phyloP scores from a whole-genome alignment of 331 rosid genomes.

The Spiraea crenata region DNA sequence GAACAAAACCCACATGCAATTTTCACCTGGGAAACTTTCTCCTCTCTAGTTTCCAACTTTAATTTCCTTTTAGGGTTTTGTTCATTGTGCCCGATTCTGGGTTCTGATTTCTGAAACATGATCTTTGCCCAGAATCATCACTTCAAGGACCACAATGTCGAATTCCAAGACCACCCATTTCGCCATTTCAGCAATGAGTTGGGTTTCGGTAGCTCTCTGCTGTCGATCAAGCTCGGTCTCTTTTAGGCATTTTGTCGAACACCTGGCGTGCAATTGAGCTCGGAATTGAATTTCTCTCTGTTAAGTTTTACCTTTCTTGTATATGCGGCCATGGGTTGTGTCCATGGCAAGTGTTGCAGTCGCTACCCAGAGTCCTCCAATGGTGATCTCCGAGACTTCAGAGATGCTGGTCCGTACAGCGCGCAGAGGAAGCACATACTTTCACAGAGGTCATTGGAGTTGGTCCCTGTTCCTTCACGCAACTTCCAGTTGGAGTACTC shows the following conservation, averaged over 20 bases:
- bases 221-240: conserved; percentile 10
- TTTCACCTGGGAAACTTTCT: not conserved
- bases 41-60: not conserved
- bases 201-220: not conserved
- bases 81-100: conserved; percentile 10
- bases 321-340: conserved; percentile 69
- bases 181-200: conserved; percentile 17
- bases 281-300: conserved; percentile 9
- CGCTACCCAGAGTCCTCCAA: conserved; percentile 52
- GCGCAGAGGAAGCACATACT: conserved; percentile 60
- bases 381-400: conserved; percentile 48
- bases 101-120: conserved; percentile 10
- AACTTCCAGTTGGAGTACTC: conserved; percentile 73
- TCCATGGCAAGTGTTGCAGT: conserved; percentile 74
- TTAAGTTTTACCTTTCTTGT: conserved; percentile 4
- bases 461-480: conserved; percentile 65
- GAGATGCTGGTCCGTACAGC: conserved; percentile 43
- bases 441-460: conserved; percentile 63
- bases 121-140: conserved; percentile 19
- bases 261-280: conserved; percentile 28
- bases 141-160: conserved; percentile 34
- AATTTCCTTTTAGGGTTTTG: conserved; percentile 36
- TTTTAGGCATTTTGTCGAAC: conserved; percentile 21
- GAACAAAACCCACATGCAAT: conserved; percentile 7
- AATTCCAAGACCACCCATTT: conserved; percentile 28